Base-by-base conservation (phyloP, 306 rosid species). In the Casuarina glauca region DNA sequence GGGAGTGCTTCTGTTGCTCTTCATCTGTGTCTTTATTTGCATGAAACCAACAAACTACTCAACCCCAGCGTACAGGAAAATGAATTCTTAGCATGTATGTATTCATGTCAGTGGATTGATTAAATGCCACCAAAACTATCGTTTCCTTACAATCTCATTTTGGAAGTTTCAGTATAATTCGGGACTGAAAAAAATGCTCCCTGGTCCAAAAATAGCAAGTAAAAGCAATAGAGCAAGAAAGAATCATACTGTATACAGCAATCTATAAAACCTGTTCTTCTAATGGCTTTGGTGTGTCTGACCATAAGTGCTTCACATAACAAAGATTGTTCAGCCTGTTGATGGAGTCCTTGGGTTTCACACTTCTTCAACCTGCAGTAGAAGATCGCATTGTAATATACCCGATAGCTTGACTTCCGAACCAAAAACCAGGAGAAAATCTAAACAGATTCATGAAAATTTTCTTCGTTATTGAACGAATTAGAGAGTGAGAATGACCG, bases 331-430 rank as follows among this genome's bases (percentile, higher is more conserved):
- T 39, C n/a, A 48, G 20, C 12, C 44, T 62, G 35, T 71, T 43
- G 50, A 49, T 62, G 39, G 16, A 12, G 64, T 35, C 46, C 52
- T 20, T 4, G 12, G 63, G 50, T 51, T 68, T 88, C 84, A 88
- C 74, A 88, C 91, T 79, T 88, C 89, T 85, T 88, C 91, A 74
- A 88, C 91, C 91, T 85, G 69, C 79, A 72, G n/a, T 67, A 19
- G 16, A 17, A 78, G 10, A 52, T 20, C 10, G n/a, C 54, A 15
- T 16, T 73, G 44, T 38, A 36, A 54, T 13, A 38, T 20, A 6
- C 51, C 62, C 19, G 11, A n/a, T 55, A 11, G 62, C 62, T 35
- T 17, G 48, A 42, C 19, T 4, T 26, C 48, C 54, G 26, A 44
- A 55, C 11, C 7, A 43, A 35, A 3, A 13, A 32, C 12, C 39